phyloP scores from a whole-genome alignment of 345 rosid genomes.

The Barbarea vulgaris region DNA sequence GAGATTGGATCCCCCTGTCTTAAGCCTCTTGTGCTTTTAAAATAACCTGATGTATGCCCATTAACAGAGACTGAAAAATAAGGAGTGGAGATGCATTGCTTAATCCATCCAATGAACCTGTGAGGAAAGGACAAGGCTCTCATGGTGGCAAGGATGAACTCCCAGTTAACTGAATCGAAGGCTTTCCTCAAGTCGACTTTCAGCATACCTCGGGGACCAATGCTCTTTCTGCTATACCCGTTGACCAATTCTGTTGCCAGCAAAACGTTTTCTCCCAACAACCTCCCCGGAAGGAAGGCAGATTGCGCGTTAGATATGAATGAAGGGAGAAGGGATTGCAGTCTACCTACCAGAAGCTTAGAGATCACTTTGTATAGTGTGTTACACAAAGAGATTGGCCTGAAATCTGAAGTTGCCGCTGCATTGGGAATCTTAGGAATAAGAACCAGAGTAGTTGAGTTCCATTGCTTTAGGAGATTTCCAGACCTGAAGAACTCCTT shows the following conservation, averaged over 20 bases:
- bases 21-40: background rate
- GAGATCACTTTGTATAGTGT: background rate
- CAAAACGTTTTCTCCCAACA: background rate
- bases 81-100: rapidly evolving
- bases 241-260: background rate
- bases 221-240: background rate
- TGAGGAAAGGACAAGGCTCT: background rate
- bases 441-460: background rate
- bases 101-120: rapidly evolving
- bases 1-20: background rate
- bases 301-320: background rate
- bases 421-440: background rate
- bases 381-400: background rate
- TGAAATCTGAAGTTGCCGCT: background rate
- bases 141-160: background rate
- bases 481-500: background rate
- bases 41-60: rapidly evolving
- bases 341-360: background rate
- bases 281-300: background rate
- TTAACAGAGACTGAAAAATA: rapidly evolving
- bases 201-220: background rate
- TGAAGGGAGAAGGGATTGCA: background rate
- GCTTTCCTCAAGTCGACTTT: background rate
- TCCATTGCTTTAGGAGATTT: too few relatives aligned
- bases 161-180: background rate